phyloP scores from a whole-genome alignment of 345 rosid species.

The Pistacia atlantica region DNA sequence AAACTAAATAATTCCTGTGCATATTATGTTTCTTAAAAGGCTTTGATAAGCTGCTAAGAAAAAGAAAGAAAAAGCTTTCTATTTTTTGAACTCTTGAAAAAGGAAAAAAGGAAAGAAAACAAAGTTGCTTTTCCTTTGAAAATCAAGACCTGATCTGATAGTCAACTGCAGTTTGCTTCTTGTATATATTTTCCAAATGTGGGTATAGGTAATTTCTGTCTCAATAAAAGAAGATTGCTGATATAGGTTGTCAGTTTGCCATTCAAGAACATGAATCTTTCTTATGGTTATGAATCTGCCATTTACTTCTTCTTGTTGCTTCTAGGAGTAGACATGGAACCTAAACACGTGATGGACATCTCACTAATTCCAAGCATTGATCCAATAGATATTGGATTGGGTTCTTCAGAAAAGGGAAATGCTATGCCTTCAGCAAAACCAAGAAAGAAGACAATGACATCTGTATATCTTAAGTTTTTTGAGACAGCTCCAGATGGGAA shows the following conservation, averaged over 20 bases:
- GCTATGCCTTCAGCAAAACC: constrained; percentile 52
- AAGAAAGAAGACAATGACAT: constrained; percentile 97
- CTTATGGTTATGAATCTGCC: constrained; percentile 10
- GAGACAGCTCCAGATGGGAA: constrained; percentile 85
- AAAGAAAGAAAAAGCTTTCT: not conserved
- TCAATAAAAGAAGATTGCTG: no score
- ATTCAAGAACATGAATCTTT: not conserved
- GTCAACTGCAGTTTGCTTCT: not conserved
- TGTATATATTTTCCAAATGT: not conserved
- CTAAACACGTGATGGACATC: constrained; percentile 78
- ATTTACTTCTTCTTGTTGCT: constrained; percentile 22
- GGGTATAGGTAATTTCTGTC: not conserved
- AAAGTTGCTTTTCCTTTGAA: no score
- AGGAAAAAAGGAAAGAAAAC: no score
- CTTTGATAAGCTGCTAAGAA: not conserved
- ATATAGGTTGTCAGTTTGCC: not conserved
- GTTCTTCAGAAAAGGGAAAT: constrained; percentile 71
- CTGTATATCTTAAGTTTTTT: constrained; percentile 85
- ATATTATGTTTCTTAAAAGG: not conserved
- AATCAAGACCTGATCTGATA: no score
- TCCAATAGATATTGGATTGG: constrained; percentile 62
- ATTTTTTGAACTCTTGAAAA: not conserved
- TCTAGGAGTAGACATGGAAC: constrained; percentile 62
- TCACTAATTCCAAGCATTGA: constrained; percentile 60
- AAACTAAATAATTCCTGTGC: not conserved